phyloP scores from a whole-genome alignment of 2,329 filamentous ascomycete genomes.

The Metarhizium anisopliae region DNA sequence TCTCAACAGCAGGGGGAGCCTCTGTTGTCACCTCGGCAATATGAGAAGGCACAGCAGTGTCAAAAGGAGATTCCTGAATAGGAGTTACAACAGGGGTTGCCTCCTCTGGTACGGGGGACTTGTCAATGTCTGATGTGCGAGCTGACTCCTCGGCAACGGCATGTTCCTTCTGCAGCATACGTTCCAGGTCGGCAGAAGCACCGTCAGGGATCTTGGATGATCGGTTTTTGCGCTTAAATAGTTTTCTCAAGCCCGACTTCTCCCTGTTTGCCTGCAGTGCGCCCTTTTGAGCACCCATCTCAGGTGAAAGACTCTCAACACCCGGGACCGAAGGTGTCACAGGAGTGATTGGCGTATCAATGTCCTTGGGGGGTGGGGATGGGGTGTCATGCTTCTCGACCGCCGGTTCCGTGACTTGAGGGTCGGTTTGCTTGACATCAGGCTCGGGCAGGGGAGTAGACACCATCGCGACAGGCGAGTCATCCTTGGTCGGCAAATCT shows the following conservation, averaged over 20 bases:
- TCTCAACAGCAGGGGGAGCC: background rate
- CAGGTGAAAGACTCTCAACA: background rate
- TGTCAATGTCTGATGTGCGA: background rate
- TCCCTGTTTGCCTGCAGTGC: conserved; percentile 28
- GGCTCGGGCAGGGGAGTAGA: background rate
- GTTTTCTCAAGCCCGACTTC: conserved; percentile 48
- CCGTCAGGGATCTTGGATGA: conserved; percentile 47
- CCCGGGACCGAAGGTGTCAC: background rate
- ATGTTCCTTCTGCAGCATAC: conserved; percentile 36
- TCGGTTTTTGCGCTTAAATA: conserved; percentile 57
- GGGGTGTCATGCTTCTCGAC: background rate
- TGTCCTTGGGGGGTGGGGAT: conserved; percentile 16
- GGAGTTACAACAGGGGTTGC: background rate
- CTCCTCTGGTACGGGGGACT: background rate
- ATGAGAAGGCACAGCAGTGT: background rate
- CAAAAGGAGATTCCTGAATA: background rate
- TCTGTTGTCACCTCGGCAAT: background rate
- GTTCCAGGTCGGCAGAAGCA: conserved; percentile 40
- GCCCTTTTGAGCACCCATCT: conserved; percentile 28
- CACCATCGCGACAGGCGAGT: conserved; percentile 7
- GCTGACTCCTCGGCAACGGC: conserved; percentile 12
- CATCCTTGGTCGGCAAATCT: conserved; percentile 33
- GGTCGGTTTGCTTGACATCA: background rate
- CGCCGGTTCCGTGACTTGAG: background rate
- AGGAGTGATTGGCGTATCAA: background rate